Base-by-base conservation (phyloP, 352 stramenopile genomes). In the Phytophthora litchii region DNA sequence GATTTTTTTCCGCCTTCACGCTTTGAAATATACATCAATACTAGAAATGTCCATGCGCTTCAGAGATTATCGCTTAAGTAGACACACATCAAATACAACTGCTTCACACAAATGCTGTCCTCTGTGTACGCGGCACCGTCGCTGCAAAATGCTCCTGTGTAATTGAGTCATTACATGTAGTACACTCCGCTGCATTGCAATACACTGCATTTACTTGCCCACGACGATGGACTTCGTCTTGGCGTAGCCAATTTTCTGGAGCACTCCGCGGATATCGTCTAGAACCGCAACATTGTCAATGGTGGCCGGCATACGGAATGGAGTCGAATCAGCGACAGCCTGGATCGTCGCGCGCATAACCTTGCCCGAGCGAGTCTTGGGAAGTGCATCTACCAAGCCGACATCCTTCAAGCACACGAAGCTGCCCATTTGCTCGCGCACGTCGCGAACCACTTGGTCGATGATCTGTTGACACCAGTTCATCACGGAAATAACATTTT, bases 321-420 rank as follows among this genome's bases (percentile, higher is more conserved):
- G 67, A 9, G 55, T 20, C 17, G 71, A 78, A 41, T 82, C 64
- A 1, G 75, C 75, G n/a, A 80, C 65, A 21, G 72, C 73, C 32
- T 85, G 70, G 34, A 85, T 82, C n/a, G 75, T 85, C 14, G 66
- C 67, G 17, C 72, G 75, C 57, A 85, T 76, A 35, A 85, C 72
- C 44, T 85, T 85, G 11, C 72, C 75, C 1, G 75, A 85, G 17
- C 72, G 72, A 29, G 75, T 85, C 54, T 85, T 85, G 9, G 72
- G 75, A 14, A 85, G 54, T 13, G 74, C 72, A 2, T 71, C 46
- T 8, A 85, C 75, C 27, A 85, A 10, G 1, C 69, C 71, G 13
- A 85, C 70, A 50, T 59, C 43, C 42, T 80, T 81, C 11, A 85
- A 55, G 32, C 75, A 85, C 23, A 80, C 75, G 45, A 85, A 85